These are phyloP conservation scores for Stemphylium lycopersici DNA, from an alignment of 2,329 filamentous ascomycete species.

Conservation along the genomic window DNA sequence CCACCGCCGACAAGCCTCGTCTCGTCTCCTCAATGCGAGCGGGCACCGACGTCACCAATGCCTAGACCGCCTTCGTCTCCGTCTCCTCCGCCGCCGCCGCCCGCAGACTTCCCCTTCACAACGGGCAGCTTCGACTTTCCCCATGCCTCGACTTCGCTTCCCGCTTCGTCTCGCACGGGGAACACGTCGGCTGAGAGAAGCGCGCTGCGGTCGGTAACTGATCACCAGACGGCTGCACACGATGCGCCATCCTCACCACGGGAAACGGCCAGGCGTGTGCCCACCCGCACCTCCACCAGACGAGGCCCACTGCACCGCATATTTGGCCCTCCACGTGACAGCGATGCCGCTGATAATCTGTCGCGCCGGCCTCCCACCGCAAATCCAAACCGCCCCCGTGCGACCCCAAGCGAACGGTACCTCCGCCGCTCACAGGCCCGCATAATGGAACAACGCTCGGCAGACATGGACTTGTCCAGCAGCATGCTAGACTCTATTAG, in stretches of 20 bases:
- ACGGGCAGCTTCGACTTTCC: conserved; percentile 55
- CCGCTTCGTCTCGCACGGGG: conserved; percentile 10
- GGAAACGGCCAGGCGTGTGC: conserved; percentile 15
- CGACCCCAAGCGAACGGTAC: conserved; percentile 46
- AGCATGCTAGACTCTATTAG: conserved; percentile 33
- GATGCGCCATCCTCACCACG: conserved; percentile 12
- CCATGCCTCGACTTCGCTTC: conserved; percentile 46
- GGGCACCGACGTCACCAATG: conserved; percentile 36
- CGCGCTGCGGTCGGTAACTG: conserved; percentile 16
- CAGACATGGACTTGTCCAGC: conserved; percentile 28
- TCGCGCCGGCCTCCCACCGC: conserved; percentile 25
- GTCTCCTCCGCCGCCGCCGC: conserved; percentile 28
- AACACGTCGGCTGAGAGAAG: conserved; percentile 5
- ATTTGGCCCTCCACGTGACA: conserved; percentile 30
- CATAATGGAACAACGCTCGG: conserved; percentile 32
- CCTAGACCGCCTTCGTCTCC: conserved; percentile 38
- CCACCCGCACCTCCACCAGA: conserved; percentile 15
- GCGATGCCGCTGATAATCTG: conserved; percentile 18
- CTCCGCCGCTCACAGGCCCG: conserved; percentile 42
- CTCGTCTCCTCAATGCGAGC: conserved; percentile 18
- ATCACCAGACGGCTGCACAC: conserved; percentile 15
- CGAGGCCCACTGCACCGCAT: conserved; percentile 28
- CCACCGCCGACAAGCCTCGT: not conserved
- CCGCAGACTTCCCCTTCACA: conserved; percentile 40
- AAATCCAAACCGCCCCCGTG: conserved; percentile 38